phyloP scores from a whole-genome alignment of 257 asterid genomes.

The Solanum clarkiae region DNA sequence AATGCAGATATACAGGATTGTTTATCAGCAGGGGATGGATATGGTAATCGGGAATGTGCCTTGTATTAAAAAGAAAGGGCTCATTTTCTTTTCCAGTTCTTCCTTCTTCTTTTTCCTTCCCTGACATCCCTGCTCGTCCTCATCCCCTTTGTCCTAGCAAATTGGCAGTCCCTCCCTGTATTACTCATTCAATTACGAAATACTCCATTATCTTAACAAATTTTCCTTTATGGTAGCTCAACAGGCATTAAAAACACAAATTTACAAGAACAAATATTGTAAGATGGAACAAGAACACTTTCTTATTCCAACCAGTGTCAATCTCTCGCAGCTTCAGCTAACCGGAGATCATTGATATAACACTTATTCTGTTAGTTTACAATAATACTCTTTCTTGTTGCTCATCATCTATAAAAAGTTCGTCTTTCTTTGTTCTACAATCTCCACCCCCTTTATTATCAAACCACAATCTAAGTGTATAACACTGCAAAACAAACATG shows the following conservation, averaged over 20 bases:
- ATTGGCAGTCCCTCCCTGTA: not conserved
- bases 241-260: not conserved
- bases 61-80: not conserved
- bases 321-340: not conserved
- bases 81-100: not conserved
- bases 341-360: not conserved
- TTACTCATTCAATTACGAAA: not conserved
- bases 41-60: not conserved
- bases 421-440: not conserved
- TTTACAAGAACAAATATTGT: not conserved
- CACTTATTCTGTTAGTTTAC: not conserved
- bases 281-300: not conserved
- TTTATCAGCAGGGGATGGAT: not conserved
- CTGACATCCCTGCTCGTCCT: not conserved
- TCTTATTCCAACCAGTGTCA: not conserved
- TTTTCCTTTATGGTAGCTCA: not conserved
- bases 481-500: not conserved
- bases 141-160: not conserved
- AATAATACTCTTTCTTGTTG: not conserved
- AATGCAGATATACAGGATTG: not conserved
- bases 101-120: not conserved
- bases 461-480: not conserved
- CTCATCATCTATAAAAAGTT: not conserved
- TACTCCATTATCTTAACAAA: not conserved
- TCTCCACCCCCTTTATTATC: not conserved